These are phyloP conservation scores for Taxillus chinensis DNA, from an alignment of 164 flowering plant species.

Conservation along the genomic window DNA sequence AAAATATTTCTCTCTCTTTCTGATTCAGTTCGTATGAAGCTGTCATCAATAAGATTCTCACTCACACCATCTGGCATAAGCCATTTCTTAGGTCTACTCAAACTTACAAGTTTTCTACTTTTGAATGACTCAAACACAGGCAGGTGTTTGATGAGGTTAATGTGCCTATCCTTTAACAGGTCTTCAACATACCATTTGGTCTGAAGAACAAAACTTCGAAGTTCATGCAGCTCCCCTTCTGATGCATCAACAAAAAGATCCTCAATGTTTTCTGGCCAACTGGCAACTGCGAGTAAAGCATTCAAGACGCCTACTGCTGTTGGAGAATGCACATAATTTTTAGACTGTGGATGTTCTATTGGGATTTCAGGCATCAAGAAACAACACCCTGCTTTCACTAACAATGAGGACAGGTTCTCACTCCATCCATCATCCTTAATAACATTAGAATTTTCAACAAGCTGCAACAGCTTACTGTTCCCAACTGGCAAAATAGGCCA, in stretches of 20 bases:
- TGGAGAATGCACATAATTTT: slow-evolving; percentile 65
- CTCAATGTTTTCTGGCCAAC: slow-evolving; percentile 31
- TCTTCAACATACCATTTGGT: slow-evolving; percentile 78
- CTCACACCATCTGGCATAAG: slow-evolving; percentile 63
- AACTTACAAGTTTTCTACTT: slow-evolving; percentile 60
- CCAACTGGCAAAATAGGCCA: slow-evolving; percentile 91
- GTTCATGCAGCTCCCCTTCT: slow-evolving; percentile 81
- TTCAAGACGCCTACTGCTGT: slow-evolving; percentile 70
- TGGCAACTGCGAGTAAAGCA: slow-evolving; percentile 62
- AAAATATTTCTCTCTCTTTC: slow-evolving; percentile 64
- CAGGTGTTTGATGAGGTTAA: slow-evolving; percentile 49
- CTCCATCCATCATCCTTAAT: slow-evolving; percentile 89
- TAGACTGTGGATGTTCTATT: slow-evolving; percentile 70
- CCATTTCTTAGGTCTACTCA: slow-evolving; percentile 53
- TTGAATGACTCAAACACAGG: slow-evolving; percentile 82
- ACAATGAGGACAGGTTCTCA: slow-evolving; percentile 80
- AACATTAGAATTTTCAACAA: slow-evolving; percentile 64
- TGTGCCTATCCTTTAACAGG: slow-evolving; percentile 39
- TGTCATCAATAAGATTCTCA: slow-evolving; percentile 70
- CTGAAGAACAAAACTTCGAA: slow-evolving; percentile 84
- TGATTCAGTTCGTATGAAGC: slow-evolving; percentile 67
- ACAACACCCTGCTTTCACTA: slow-evolving; percentile 66
- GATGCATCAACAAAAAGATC: slow-evolving; percentile 47
- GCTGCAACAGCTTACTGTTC: slow-evolving; percentile 48
- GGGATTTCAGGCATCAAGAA: slow-evolving; percentile 59